A percentile compares a stretch with the other conserved stretches of the same genome.
These are phyloP conservation scores for Alternaria arbusti DNA, from an alignment of 2,329 filamentous ascomycete species.

Conservation along the genomic window DNA sequence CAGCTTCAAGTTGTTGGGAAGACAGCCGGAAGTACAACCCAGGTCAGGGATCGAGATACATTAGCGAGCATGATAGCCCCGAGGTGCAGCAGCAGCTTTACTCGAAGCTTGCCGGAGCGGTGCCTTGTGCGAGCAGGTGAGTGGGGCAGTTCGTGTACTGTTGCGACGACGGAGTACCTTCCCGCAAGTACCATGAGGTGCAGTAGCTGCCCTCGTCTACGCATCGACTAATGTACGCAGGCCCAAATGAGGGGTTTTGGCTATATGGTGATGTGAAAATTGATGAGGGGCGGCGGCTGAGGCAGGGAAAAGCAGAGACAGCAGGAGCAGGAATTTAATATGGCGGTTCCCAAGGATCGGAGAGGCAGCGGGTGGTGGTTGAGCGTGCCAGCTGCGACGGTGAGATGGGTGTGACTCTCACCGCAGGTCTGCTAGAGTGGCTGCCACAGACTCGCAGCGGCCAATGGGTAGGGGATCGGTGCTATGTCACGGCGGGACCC, in stretches of 20 bases:
- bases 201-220: conserved; percentile 27
- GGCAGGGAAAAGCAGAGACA: not conserved
- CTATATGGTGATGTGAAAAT: conserved; percentile 7
- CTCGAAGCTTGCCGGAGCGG: conserved; percentile 20
- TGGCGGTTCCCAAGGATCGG: not conserved
- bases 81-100: conserved; percentile 26
- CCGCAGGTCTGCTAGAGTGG: conserved; percentile 32
- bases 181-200: conserved; percentile 29
- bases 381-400: conserved; percentile 14
- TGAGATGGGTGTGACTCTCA: conserved; percentile 26
- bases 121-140: conserved; percentile 20
- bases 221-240: conserved; percentile 35
- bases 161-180: conserved; percentile 25
- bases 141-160: conserved; percentile 15
- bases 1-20: not conserved
- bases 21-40: not conserved
- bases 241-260: conserved; percentile 26
- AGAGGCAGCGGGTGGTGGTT: not conserved
- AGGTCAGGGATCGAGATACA: not conserved
- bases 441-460: conserved; percentile 21
- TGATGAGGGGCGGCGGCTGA: conserved; percentile 5
- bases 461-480: conserved; percentile 26
- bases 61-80: conserved; percentile 10
- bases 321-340: not conserved
- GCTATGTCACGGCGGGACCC: conserved; percentile 23